Conservation (phyloP, 2,329 filamentous ascomycete species). For the Alternaria dauci region DNA sequence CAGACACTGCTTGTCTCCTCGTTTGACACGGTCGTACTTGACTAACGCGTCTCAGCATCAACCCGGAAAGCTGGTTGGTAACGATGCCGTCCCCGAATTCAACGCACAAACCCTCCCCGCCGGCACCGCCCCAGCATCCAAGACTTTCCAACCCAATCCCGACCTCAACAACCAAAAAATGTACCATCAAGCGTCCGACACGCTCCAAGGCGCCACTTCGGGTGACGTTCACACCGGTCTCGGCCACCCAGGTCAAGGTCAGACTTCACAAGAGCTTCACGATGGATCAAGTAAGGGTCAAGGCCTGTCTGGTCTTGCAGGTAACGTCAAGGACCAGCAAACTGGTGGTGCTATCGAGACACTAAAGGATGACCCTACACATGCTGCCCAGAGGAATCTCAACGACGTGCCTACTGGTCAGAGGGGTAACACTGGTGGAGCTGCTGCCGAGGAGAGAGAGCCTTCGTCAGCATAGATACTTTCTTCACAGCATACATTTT, state of each 20-base stretch:
- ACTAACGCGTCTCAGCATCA: conserved; percentile 63
- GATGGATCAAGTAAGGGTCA: conserved; percentile 56
- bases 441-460: conserved; percentile 47
- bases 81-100: conserved; percentile 70
- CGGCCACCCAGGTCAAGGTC: conserved; percentile 61
- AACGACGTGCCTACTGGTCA: conserved; percentile 47
- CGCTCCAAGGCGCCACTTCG: conserved; percentile 62
- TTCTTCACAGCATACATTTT: not conserved
- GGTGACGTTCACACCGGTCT: conserved; percentile 62
- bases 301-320: conserved; percentile 56
- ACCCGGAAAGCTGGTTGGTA: conserved; percentile 66
- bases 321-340: conserved; percentile 21
- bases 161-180: conserved; percentile 55
- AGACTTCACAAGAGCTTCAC: conserved; percentile 60
- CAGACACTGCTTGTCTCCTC: not conserved
- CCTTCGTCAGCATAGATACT: conserved; percentile 22
- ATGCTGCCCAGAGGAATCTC: conserved; percentile 50
- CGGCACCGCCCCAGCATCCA: conserved; percentile 67
- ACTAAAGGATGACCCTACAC: conserved; percentile 46
- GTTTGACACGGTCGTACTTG: not conserved
- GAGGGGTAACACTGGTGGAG: conserved; percentile 43
- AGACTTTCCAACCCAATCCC: conserved; percentile 57
- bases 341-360: conserved; percentile 19
- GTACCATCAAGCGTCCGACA: conserved; percentile 55
- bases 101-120: conserved; percentile 66